phyloP scores from a whole-genome alignment of 2,329 filamentous ascomycete species.

The Helotiales sp. region DNA sequence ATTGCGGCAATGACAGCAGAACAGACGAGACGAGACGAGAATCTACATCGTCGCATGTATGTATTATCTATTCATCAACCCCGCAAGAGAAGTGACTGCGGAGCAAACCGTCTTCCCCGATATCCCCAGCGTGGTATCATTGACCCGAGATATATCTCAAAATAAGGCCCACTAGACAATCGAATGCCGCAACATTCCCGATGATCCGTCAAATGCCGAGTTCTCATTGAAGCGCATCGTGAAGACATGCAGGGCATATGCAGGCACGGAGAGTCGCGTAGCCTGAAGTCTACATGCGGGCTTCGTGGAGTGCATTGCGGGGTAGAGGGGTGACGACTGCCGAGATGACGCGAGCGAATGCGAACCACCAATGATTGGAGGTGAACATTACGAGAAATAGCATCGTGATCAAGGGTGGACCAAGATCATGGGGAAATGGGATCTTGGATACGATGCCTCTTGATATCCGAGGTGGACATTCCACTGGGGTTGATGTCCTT shows the following conservation, averaged over 20 bases:
- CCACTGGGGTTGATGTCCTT: too few relatives aligned
- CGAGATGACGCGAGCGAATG: neutral
- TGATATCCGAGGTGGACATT: neutral
- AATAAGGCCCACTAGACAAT: neutral
- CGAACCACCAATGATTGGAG: neutral
- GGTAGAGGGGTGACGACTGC: neutral
- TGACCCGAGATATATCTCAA: neutral
- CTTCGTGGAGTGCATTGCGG: neutral
- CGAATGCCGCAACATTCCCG: neutral
- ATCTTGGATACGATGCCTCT: neutral
- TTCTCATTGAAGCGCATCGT: conserved; percentile 8
- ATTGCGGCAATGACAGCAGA: neutral
- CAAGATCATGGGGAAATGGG: neutral
- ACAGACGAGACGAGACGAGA: too few relatives aligned
- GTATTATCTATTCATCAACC: neutral
- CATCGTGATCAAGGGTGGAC: neutral
- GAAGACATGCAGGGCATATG: conserved; percentile 2
- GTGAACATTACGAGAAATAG: neutral
- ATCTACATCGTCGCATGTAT: too few relatives aligned
- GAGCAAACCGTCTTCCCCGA: neutral
- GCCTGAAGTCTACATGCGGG: neutral
- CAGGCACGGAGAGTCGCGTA: neutral
- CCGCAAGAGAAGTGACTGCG: neutral
- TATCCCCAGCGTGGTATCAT: neutral
- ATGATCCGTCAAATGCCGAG: neutral